Conservation (phyloP, 768 basidiomycete species). For the Ramaria sp. region DNA sequence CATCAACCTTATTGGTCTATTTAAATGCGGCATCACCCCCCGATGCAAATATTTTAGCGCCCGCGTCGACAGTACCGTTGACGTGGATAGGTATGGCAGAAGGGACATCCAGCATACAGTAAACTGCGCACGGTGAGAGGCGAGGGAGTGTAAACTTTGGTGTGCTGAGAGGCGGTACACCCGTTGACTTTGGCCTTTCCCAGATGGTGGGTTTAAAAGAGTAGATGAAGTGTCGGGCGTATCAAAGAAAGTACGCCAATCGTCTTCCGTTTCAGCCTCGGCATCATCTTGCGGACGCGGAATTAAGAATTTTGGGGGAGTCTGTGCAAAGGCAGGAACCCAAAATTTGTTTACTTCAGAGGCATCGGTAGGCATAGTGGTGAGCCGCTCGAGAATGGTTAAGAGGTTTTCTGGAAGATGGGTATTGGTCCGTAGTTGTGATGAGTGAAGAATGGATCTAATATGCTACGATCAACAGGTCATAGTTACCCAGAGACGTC, state of each 20-base stretch:
- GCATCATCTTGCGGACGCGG: slow-evolving; percentile 10
- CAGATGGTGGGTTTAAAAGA: slow-evolving; percentile 19
- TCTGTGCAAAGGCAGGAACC: slow-evolving; percentile 59
- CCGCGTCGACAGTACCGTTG: slow-evolving; percentile 37
- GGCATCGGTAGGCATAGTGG: slow-evolving; percentile 61
- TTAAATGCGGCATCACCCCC: slow-evolving; percentile 75
- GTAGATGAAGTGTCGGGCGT: slow-evolving; percentile 22
- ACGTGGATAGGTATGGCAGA: slow-evolving; percentile 45
- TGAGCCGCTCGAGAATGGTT: slow-evolving; percentile 53
- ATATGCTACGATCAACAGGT: background rate
- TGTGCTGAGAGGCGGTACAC: slow-evolving; percentile 60
- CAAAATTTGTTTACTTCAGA: slow-evolving; percentile 71
- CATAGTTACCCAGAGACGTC: background rate
- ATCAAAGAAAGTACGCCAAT: slow-evolving; percentile 84
- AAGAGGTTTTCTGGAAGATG: slow-evolving; percentile 44
- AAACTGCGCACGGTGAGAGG: slow-evolving; percentile 73
- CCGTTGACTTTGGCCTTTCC: slow-evolving; percentile 31
- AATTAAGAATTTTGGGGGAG: slow-evolving; percentile 34
- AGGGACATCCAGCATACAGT: slow-evolving; percentile 72
- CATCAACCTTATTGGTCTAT: slow-evolving; percentile 70
- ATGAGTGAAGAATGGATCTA: slow-evolving; percentile 6
- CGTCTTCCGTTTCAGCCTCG: slow-evolving; percentile 29
- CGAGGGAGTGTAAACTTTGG: slow-evolving; percentile 64
- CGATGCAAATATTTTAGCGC: slow-evolving; percentile 73
- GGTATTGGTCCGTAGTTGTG: slow-evolving; percentile 24